These are phyloP conservation scores for Acanthamoeba sp. DNA, from an alignment of 208 protist genomes.

Conservation along the genomic window DNA sequence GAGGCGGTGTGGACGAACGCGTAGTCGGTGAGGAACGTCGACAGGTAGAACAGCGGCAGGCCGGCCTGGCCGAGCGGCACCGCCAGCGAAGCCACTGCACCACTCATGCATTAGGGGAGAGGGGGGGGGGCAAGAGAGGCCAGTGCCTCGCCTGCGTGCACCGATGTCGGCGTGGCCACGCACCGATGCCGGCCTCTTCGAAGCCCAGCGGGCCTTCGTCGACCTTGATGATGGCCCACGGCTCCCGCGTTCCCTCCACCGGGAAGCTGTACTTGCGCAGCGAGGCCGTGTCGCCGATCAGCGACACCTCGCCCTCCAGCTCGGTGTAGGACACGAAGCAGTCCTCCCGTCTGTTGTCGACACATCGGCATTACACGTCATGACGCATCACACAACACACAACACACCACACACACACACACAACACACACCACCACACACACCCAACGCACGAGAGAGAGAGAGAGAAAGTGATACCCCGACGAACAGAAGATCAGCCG, in stretches of 20 bases:
- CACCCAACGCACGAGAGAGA: background rate
- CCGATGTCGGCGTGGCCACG: background rate
- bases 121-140: no score
- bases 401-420: no score
- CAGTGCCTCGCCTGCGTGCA: no score
- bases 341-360: background rate
- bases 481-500: constrained; percentile 56
- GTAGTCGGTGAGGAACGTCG: constrained; percentile 68
- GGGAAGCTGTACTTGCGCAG: background rate
- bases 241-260: constrained; percentile 2
- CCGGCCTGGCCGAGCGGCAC: constrained; percentile 63
- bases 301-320: constrained; percentile 58
- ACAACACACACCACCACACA: no score
- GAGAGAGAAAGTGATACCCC: background rate
- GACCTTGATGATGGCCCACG: constrained; percentile 68
- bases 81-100: constrained; percentile 2
- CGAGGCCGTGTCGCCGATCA: constrained; percentile 24
- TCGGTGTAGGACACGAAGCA: constrained; percentile 68
- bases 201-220: constrained; percentile 69
- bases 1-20: constrained; percentile 19
- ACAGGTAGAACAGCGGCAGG: constrained; percentile 66
- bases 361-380: background rate
- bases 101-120: background rate
- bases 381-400: no score
- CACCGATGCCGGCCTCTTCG: constrained; percentile 56